Conservation (phyloP, 805 yeast species). For the Hanseniaspora osmophila region DNA sequence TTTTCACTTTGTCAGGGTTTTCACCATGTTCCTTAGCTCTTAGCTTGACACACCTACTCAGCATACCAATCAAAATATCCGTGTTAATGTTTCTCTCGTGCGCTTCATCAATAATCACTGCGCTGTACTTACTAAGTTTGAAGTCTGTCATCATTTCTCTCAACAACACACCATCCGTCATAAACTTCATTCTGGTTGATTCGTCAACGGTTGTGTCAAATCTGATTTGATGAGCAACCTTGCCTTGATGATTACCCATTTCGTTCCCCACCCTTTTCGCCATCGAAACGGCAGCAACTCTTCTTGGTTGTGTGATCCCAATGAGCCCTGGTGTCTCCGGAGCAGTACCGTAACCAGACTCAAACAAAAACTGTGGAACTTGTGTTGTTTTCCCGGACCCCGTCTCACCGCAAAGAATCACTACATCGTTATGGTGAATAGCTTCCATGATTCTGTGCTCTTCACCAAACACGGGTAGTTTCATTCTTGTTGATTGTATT, state of each 20-base stretch:
- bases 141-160: conserved; percentile 90
- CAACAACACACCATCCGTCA: conserved; percentile 89
- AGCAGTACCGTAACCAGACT: conserved; percentile 71
- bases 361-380: conserved; percentile 89
- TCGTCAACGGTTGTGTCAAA: conserved; percentile 56
- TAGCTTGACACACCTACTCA: conserved; percentile 69
- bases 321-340: conserved; percentile 79
- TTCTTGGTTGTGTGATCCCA: conserved; percentile 89
- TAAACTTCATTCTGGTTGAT: conserved; percentile 65
- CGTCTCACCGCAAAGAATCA: conserved; percentile 91
- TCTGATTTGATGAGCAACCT: conserved; percentile 71
- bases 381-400: conserved; percentile 98
- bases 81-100: conserved; percentile 95
- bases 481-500: conserved; percentile 52
- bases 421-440: conserved; percentile 77
- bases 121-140: conserved; percentile 65
- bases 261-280: conserved; percentile 67
- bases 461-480: conserved; percentile 77
- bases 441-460: conserved; percentile 95
- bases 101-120: conserved; percentile 88
- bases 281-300: conserved; percentile 91
- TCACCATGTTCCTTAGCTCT: conserved; percentile 41
- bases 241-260: conserved; percentile 53
- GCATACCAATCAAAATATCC: conserved; percentile 87
- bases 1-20: conserved; percentile 37